Conservation (phyloP, 768 basidiomycete genomes). For the Russula emetica region DNA sequence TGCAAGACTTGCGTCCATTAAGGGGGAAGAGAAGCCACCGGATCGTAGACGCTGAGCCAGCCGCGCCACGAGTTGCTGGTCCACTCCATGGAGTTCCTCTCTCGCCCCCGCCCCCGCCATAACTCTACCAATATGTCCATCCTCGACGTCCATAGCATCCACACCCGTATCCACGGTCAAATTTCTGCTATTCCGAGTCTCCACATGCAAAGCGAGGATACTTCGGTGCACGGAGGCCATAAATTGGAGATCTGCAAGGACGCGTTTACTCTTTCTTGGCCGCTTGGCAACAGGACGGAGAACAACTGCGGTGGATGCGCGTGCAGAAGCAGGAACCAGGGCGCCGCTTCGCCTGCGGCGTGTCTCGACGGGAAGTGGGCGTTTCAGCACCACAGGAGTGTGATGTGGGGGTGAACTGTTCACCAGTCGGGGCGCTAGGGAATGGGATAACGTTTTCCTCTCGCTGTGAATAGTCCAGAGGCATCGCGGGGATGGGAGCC, state of each 20-base stretch:
- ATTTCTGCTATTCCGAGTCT: not conserved
- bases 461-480: not conserved
- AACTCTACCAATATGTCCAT: not conserved
- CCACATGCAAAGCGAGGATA: conserved; percentile 16
- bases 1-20: conserved; percentile 7
- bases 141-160: conserved; percentile 15
- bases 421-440: conserved; percentile 7
- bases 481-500: conserved; percentile 3
- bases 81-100: conserved; percentile 18
- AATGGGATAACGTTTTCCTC: conserved; percentile 17
- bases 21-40: conserved; percentile 13
- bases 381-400: conserved; percentile 15
- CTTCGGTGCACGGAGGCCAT: conserved; percentile 27
- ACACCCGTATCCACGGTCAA: not conserved
- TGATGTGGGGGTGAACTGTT: not conserved
- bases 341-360: conserved; percentile 22
- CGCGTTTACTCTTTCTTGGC: conserved; percentile 26
- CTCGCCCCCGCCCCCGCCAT: not conserved
- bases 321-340: conserved; percentile 16
- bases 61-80: conserved; percentile 18
- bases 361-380: conserved; percentile 15
- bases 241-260: conserved; percentile 27
- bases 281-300: conserved; percentile 23
- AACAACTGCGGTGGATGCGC: conserved; percentile 1
- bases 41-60: conserved; percentile 16